A percentile compares a stretch with the other conserved stretches of the same genome.
phyloP scores from a whole-genome alignment of 2,329 filamentous ascomycete genomes.

The Penicillium palitans region DNA sequence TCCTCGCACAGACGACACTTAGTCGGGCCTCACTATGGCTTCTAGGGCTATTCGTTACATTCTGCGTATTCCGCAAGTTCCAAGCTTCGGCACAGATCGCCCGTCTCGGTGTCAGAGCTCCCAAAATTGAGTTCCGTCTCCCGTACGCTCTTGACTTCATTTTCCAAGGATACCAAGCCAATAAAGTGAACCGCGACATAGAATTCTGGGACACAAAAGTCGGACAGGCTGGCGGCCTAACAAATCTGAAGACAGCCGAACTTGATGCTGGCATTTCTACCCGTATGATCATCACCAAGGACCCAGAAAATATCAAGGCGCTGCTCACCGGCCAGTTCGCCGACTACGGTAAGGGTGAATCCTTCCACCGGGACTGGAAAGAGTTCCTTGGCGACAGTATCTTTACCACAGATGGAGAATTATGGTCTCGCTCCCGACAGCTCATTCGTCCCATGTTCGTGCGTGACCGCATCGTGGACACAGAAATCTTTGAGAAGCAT shows the following conservation, averaged over 20 bases:
- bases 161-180: constrained; percentile 55
- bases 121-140: constrained; percentile 35
- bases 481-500: constrained; percentile 80
- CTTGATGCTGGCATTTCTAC: constrained; percentile 32
- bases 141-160: constrained; percentile 63
- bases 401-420: constrained; percentile 75
- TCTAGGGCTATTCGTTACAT: constrained; percentile 42
- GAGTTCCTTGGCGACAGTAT: constrained; percentile 83
- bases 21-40: constrained; percentile 43
- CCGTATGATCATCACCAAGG: constrained; percentile 72
- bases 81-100: constrained; percentile 33
- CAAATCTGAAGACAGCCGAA: constrained; percentile 31
- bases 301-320: constrained; percentile 89
- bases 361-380: constrained; percentile 73
- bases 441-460: constrained; percentile 86
- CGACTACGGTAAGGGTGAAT: constrained; percentile 77
- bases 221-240: constrained; percentile 26
- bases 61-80: constrained; percentile 34
- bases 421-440: constrained; percentile 81
- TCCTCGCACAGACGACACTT: constrained; percentile 49
- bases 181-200: constrained; percentile 57
- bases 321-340: constrained; percentile 82
- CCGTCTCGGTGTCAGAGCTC: constrained; percentile 39
- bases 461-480: constrained; percentile 78
- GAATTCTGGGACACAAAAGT: constrained; percentile 63